Evolutionary conservation across 2,329 filamentous ascomycete species (phyloP).

Genomic region (Aspergillus fumigatus): DNA sequence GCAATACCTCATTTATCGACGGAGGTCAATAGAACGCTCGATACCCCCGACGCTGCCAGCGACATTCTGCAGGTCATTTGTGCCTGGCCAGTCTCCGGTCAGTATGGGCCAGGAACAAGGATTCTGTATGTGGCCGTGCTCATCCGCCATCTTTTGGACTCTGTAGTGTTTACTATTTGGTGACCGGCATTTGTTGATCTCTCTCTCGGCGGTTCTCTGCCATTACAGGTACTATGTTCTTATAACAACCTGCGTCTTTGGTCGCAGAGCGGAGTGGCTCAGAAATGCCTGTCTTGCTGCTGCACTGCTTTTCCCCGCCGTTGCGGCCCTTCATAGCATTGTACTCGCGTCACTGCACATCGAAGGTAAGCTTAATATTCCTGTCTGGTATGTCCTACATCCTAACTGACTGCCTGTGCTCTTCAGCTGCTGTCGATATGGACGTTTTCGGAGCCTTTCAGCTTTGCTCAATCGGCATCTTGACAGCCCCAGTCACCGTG

Average conservation of each 20-base stretch:
- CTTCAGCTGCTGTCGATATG: constrained; percentile 59
- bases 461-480: constrained; percentile 60
- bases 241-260: constrained; percentile 59
- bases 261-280: constrained; percentile 59
- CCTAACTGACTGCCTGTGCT: neutral
- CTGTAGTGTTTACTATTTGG: neutral
- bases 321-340: constrained; percentile 61
- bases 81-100: constrained; percentile 42
- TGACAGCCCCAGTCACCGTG: constrained; percentile 61
- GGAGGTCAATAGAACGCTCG: constrained; percentile 7
- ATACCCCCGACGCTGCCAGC: constrained; percentile 20
- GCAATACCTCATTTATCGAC: constrained; percentile 10
- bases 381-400: neutral
- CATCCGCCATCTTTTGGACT: neutral
- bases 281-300: constrained; percentile 60
- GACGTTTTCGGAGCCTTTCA: constrained; percentile 67
- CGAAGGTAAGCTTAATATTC: constrained; percentile 44
- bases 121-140: constrained; percentile 30
- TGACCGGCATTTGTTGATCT: neutral
- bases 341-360: constrained; percentile 57
- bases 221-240: constrained; percentile 57
- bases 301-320: constrained; percentile 58
- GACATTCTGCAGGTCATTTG: constrained; percentile 34
- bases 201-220: constrained; percentile 1
- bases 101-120: constrained; percentile 40